Conservation (phyloP, 2,329 filamentous ascomycete species). For the Trichoderma afroharzianum region DNA sequence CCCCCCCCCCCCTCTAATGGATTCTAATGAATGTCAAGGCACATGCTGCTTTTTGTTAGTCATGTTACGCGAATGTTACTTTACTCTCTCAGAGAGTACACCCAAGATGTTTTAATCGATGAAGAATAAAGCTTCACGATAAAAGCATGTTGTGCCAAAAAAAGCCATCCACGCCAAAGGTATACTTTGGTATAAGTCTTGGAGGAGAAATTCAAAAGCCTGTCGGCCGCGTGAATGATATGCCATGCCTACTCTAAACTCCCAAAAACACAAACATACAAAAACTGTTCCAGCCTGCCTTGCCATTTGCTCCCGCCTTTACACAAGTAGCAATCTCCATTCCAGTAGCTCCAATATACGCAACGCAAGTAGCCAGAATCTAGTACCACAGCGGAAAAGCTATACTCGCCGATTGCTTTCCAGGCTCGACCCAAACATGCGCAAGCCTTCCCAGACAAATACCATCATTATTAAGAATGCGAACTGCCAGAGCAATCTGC, state of each 20-base stretch:
- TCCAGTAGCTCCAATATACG: constrained; percentile 16
- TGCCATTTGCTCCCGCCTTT: constrained; percentile 5
- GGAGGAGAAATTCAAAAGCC: background rate
- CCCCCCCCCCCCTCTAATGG: too few relatives aligned
- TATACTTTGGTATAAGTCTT: background rate
- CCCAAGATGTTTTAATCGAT: background rate
- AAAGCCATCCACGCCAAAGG: background rate
- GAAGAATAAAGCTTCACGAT: background rate
- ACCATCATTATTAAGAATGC: constrained; percentile 4
- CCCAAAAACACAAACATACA: constrained; percentile 6
- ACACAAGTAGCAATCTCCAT: constrained; percentile 2
- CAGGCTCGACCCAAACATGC: constrained; percentile 18
- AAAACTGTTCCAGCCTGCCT: constrained; percentile 14
- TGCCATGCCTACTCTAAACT: constrained; percentile 18
- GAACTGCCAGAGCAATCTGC: constrained; percentile 8
- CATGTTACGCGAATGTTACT: background rate
- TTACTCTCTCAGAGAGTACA: background rate
- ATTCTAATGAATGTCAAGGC: background rate
- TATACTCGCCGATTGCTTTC: constrained; percentile 16
- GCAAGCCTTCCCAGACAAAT: constrained; percentile 19
- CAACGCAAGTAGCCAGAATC: constrained; percentile 29
- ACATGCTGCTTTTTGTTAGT: background rate
- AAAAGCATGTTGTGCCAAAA: background rate
- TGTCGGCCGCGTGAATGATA: constrained; percentile 7
- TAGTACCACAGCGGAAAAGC: constrained; percentile 29